A percentile compares a stretch with the other conserved stretches of the same genome.
Evolutionary conservation across 345 rosid species (phyloP).

Genomic region (Populus tremula): DNA sequence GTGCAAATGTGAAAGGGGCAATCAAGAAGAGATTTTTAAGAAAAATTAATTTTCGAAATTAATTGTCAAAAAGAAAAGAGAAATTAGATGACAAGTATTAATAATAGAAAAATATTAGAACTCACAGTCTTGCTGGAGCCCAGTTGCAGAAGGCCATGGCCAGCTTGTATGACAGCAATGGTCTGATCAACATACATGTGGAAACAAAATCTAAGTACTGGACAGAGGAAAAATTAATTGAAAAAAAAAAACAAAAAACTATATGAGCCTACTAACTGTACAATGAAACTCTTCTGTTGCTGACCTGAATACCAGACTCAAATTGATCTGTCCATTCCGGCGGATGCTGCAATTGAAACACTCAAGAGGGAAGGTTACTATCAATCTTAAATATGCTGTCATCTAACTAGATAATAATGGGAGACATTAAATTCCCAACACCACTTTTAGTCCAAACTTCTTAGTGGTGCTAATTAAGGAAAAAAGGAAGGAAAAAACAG

Average conservation of each 20-base stretch:
- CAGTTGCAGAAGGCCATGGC: conserved; percentile 88
- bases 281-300: conserved; percentile 5
- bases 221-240: not conserved
- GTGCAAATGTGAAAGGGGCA: not conserved
- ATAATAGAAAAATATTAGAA: conserved; percentile 1
- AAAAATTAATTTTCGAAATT: not conserved
- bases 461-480: not conserved
- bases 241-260: not conserved
- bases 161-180: conserved; percentile 99
- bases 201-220: conserved; percentile 12
- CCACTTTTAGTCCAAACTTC: not conserved
- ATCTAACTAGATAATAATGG: conserved; percentile 26
- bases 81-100: not conserved
- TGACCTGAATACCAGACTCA: conserved; percentile 98
- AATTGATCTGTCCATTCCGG: conserved; percentile 99
- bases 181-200: conserved; percentile 47
- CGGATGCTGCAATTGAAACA: conserved; percentile 72
- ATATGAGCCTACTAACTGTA: conserved; percentile 1
- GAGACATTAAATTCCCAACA: conserved; percentile 7
- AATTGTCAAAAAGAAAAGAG: not conserved
- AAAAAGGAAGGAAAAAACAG: not conserved
- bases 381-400: conserved; percentile 27
- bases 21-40: not conserved
- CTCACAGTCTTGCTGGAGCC: conserved; percentile 98
- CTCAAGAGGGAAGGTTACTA: conserved; percentile 22